Percentiles rank a stretch among this genome's conserved stretches.
phyloP scores from a whole-genome alignment of 78 protist genomes.

The Dictyostelium brefeldianum region DNA sequence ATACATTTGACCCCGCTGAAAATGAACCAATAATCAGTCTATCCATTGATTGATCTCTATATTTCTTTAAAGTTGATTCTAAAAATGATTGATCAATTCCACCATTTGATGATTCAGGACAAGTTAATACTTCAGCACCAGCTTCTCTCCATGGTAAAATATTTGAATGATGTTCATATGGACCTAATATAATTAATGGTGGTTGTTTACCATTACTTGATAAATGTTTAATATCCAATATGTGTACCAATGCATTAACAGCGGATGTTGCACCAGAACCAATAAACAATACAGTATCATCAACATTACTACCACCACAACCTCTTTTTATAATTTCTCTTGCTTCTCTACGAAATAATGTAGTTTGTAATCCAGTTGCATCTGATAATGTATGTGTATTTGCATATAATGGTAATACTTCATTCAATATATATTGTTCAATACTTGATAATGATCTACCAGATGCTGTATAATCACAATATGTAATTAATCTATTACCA shows the following conservation, averaged over 20 bases:
- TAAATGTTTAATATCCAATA: constrained; percentile 17
- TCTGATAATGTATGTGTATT: constrained; percentile 94
- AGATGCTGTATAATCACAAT: constrained; percentile 91
- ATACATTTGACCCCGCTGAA: constrained; percentile 94
- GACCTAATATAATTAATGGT: constrained; percentile 87
- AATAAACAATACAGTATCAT: constrained; percentile 84
- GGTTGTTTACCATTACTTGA: not conserved
- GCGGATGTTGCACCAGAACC: constrained; percentile 92
- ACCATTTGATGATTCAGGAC: constrained; percentile 29
- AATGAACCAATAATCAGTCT: constrained; percentile 88
- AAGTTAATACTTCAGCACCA: constrained; percentile 49
- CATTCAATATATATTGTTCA: constrained; percentile 66
- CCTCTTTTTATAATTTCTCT: constrained; percentile 61
- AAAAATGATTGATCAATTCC: constrained; percentile 67
- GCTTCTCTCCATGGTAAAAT: constrained; percentile 96
- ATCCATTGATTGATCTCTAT: not conserved
- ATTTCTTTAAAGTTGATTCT: constrained; percentile 7
- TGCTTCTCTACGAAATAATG: constrained; percentile 88
- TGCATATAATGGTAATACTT: constrained; percentile 92
- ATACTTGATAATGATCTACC: constrained; percentile 83
- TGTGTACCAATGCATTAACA: constrained; percentile 48
- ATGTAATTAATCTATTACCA: constrained; percentile 26
- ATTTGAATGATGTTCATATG: constrained; percentile 96
- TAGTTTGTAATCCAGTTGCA: constrained; percentile 87
- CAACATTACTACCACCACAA: constrained; percentile 28